Conservation (phyloP, 768 basidiomycete species). For the Boletus edulis region DNA sequence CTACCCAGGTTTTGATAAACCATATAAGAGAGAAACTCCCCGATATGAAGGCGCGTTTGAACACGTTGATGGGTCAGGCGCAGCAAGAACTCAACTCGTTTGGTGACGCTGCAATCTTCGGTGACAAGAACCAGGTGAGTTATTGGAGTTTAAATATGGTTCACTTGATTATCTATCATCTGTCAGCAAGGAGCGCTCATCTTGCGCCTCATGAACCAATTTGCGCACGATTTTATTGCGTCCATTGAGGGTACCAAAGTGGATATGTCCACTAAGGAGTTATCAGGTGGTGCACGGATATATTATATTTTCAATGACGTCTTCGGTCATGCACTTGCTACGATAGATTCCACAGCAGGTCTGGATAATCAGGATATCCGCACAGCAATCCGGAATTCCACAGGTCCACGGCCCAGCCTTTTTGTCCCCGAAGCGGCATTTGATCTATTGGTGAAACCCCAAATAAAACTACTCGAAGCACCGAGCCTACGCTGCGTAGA, state of each 20-base stretch:
- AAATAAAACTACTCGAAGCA: constrained; percentile 93
- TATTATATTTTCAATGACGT: constrained; percentile 99
- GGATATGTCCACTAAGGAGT: constrained; percentile 96
- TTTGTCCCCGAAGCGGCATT: constrained; percentile 98
- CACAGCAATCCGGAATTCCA: constrained; percentile 97
- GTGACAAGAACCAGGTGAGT: constrained; percentile 79
- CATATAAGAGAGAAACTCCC: constrained; percentile 98
- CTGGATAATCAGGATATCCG: constrained; percentile 94
- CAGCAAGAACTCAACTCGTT: constrained; percentile 98
- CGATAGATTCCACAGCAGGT: constrained; percentile 88
- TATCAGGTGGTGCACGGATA: constrained; percentile 95
- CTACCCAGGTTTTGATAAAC: constrained; percentile 83
- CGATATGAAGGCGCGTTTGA: constrained; percentile 98
- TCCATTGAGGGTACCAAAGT: constrained; percentile 97
- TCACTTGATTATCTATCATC: constrained; percentile 12
- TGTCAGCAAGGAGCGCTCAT: constrained; percentile 80
- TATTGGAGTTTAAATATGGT: not conserved
- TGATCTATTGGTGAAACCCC: constrained; percentile 94
- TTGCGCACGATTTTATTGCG: constrained; percentile 93
- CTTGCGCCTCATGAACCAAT: constrained; percentile 97
- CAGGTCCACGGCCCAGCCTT: constrained; percentile 91
- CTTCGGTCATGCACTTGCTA: constrained; percentile 88
- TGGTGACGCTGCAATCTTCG: constrained; percentile 89
- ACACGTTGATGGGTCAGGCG: constrained; percentile 98
- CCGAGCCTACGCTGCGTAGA: constrained; percentile 96